Evolutionary conservation across 1,284 basidiomycete species (phyloP), one percentile per base, ranked within the genome.

Genomic region (Ceratorhiza oryzae-sativae): DNA sequence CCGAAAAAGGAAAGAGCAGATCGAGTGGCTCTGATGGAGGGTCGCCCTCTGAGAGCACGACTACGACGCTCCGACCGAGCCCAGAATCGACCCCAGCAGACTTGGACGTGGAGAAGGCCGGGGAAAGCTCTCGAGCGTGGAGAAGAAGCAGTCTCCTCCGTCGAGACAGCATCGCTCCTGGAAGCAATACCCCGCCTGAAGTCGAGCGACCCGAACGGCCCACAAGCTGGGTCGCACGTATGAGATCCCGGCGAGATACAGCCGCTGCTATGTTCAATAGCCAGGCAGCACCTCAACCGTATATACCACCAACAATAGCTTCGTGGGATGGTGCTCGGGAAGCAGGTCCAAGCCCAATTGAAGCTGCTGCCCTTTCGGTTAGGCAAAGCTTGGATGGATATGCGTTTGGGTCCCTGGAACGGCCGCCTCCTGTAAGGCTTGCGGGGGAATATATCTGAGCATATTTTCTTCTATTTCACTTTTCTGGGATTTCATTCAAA

Each of bases 331-430:
- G 27, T 9, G 15, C 63, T 36, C 30, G 63, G 15, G 63, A 67
- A 25, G 63, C 63, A 23, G 63, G 63, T 12, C 63, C 63, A 8
- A 67, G 63, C 25, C 49, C 49, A 3, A 41, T 67, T 15, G 63
- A 67, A 25, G 63, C 63, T 53, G 63, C 48, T 23, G 63, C 63
- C 49, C 48, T 67, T 23, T 53, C 63, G 48, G 36, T 67, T 51
- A 45, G 63, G 42, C 48, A 48, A 36, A 67, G 63, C 20, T 32
- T 51, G 32, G 63, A 55, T 23, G 46, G 25, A 5, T 67, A 53
- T 27, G 63, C 63, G 23, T 67, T 67, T 42, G 30, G 46, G 3
- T 25, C 36, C 30, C 48, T 48, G 20, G 36, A 55, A 13, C 25
- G 36, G 18, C 63, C 63, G 34, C 63, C 63, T 20, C 20, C 34